phyloP scores from a whole-genome alignment of 257 asterid species.

The Ajuga chamaepitys region DNA sequence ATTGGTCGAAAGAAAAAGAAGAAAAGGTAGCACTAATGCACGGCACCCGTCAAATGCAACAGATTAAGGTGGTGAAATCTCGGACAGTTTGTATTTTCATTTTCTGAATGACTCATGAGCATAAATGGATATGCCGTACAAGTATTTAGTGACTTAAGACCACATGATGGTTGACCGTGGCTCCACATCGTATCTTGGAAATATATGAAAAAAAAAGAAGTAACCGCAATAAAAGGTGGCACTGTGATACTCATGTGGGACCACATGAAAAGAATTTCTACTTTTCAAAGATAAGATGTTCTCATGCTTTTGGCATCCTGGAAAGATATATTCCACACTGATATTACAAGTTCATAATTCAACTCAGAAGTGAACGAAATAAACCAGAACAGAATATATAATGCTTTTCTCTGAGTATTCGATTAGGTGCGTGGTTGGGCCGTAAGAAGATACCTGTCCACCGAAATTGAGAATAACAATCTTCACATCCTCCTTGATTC shows the following conservation, averaged over 20 bases:
- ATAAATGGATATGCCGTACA: not conserved
- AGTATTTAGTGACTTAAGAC: not conserved
- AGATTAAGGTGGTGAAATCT: not conserved
- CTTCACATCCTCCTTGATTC: constrained; percentile 70
- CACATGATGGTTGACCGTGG: not conserved
- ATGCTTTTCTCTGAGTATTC: not conserved
- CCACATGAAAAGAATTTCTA: not conserved
- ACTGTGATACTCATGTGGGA: not conserved
- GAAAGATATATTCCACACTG: not conserved
- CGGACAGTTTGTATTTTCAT: not conserved
- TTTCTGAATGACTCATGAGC: not conserved
- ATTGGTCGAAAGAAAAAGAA: not conserved
- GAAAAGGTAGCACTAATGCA: not conserved
- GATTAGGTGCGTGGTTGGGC: not conserved
- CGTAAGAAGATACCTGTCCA: constrained; percentile 60
- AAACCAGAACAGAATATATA: not conserved
- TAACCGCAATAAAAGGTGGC: too few species aligned
- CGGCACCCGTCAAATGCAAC: not conserved
- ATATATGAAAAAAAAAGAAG: not conserved
- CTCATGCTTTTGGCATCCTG: not conserved
- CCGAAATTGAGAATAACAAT: constrained; percentile 94
- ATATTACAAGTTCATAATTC: not conserved
- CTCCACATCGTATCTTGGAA: not conserved
- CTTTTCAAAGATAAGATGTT: not conserved
- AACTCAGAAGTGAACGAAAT: not conserved